These are phyloP conservation scores for Juglanconis oblonga DNA, from an alignment of 2,329 filamentous ascomycete species.

Conservation along the genomic window DNA sequence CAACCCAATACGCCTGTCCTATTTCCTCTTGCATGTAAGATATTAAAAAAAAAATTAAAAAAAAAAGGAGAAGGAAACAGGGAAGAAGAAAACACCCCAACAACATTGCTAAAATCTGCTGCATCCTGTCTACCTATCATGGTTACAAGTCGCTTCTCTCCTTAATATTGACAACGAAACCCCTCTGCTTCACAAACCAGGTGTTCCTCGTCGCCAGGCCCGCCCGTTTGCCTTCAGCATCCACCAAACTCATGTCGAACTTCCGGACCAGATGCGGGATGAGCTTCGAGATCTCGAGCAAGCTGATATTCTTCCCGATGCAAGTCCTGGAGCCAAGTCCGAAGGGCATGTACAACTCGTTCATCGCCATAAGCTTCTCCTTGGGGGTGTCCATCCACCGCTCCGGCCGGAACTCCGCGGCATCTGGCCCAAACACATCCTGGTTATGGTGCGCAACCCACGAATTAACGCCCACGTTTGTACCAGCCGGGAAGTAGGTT, in stretches of 20 bases:
- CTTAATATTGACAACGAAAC: not conserved
- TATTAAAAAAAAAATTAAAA: too few species aligned
- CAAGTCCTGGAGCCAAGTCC: slow-evolving; percentile 49
- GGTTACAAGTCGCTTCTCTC: not conserved
- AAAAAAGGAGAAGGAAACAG: too few species aligned
- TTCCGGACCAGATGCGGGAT: slow-evolving; percentile 11
- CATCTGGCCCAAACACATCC: slow-evolving; percentile 33
- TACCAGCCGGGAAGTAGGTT: slow-evolving; percentile 35
- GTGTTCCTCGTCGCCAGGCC: not conserved
- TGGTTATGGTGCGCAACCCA: slow-evolving; percentile 31
- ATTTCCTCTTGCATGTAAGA: too few species aligned
- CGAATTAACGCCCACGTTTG: slow-evolving; percentile 33
- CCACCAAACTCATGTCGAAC: slow-evolving; percentile 4
- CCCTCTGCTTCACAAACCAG: slow-evolving; percentile 11
- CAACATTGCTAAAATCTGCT: not conserved
- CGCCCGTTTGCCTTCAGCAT: not conserved
- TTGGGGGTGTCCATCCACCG: slow-evolving; percentile 30
- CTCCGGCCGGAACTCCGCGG: slow-evolving; percentile 39
- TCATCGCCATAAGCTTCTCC: not conserved
- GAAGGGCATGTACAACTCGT: slow-evolving; percentile 33
- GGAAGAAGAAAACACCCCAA: too few species aligned
- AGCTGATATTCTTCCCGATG: slow-evolving; percentile 29
- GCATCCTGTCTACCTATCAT: not conserved
- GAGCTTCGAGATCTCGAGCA: slow-evolving; percentile 15
- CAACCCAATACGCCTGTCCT: too few species aligned